Base-by-base conservation (phyloP, 495 filamentous ascomycete genomes). In the Penicillium flavigenum region DNA sequence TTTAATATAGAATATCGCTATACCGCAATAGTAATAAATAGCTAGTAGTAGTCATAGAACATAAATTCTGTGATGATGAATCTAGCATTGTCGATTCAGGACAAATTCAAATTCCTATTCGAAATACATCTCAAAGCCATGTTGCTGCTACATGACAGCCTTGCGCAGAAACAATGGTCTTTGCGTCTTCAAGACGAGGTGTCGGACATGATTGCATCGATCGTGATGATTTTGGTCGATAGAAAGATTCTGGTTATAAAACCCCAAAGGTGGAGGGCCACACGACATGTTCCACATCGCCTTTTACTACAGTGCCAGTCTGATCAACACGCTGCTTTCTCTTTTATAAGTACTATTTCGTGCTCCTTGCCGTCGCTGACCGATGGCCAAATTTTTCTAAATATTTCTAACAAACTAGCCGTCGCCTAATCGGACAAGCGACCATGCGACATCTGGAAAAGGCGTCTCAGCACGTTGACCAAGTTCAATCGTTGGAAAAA, bases 201-300 rank as follows among this genome's bases (percentile, higher is more conserved):
- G n/a, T 29, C 22, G 16, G 16, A 10, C 20, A 29, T 29, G 45
- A 47, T 47, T 47, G 45, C 22, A n/a, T 47, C 45, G 16, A 47
- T 47, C 31, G 45, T 9, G 24, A 47, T 16, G 26, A 46, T 46
- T 2, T 47, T 29, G 45, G 10, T 47, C 45, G 16, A 47, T 42
- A 3, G 39, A 42, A 42, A 42, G 12, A 39, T 12, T 46, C 26
- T 10, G 5, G 2, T 14, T 31, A 16, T 11, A 9, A 29, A 47
- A n/a, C 5, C 22, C 26, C 22, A 26, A 14, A 1, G 24, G 45
- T 29, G 45, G 26, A 47, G 11, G 24, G 14, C 29, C 22, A 29
- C 24, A 47, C 14, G 41, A 47, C 11, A 47, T 24, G 24, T 47
- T 47, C 45, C 45, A 47, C 4, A n/a, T 43, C 41, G 41, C 41